Evolutionary conservation across 2,329 filamentous ascomycete genomes (phyloP).

Genomic region (Penicillium decumbens): DNA sequence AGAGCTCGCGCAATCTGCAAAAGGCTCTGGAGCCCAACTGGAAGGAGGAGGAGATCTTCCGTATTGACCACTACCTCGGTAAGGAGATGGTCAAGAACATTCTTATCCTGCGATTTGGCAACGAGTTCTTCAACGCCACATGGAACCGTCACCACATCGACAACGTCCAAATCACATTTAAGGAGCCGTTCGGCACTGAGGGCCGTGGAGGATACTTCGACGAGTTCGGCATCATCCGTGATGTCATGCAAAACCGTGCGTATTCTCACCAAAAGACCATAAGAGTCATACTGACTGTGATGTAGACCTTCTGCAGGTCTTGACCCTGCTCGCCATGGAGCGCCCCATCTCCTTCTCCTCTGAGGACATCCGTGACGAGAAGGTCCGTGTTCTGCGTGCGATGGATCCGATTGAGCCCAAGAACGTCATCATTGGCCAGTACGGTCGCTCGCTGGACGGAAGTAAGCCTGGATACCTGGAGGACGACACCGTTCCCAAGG

Average conservation of each 20-base stretch:
- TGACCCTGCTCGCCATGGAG: slow-evolving; percentile 97
- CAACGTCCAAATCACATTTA: slow-evolving; percentile 98
- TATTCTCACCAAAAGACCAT: slow-evolving; percentile 10
- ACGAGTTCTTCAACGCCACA: slow-evolving; percentile 96
- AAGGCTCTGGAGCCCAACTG: slow-evolving; percentile 94
- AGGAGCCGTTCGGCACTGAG: slow-evolving; percentile 98
- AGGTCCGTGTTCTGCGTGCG: slow-evolving; percentile 85
- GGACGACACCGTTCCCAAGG: slow-evolving; percentile 95
- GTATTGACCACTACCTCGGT: slow-evolving; percentile 97
- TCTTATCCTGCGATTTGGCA: slow-evolving; percentile 93
- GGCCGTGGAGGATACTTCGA: slow-evolving; percentile 98
- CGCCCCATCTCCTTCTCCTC: slow-evolving; percentile 95
- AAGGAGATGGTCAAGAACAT: slow-evolving; percentile 99
- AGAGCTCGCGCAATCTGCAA: slow-evolving; percentile 89
- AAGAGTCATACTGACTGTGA: slow-evolving; percentile 17
- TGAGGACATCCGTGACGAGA: slow-evolving; percentile 97
- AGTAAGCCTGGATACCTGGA: slow-evolving; percentile 98
- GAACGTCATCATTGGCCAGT: slow-evolving; percentile 99
- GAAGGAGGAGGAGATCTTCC: slow-evolving; percentile 98
- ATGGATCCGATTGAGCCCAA: slow-evolving; percentile 96
- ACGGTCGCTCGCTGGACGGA: slow-evolving; percentile 91
- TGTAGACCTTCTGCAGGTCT: slow-evolving; percentile 78
- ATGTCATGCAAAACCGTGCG: slow-evolving; percentile 96
- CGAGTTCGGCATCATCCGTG: slow-evolving; percentile 97
- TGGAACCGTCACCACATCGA: slow-evolving; percentile 99